Evolutionary conservation across 2,329 filamentous ascomycete species (phyloP), one percentile per base, ranked within the genome.

Genomic region (Cladobotryum protrusum): DNA sequence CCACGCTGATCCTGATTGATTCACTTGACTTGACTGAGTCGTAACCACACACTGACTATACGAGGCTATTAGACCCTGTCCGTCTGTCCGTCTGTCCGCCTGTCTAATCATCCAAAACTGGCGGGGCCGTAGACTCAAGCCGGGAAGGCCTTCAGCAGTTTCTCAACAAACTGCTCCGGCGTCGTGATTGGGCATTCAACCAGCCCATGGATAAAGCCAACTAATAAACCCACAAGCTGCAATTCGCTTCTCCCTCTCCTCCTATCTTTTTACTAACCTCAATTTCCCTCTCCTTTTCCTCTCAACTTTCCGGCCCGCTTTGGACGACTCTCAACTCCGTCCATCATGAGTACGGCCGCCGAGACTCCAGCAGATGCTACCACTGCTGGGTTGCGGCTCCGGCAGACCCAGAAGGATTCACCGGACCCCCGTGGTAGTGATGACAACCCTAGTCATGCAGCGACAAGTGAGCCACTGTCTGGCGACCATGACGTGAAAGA

Each of bases 311-410:
- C 18, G 34, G 42, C 24, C 48, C 19, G n/a, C 42, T 47, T 36
- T 19, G 43, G 47, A 52, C 47, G 43, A 50, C 44, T 24, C 15
- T 50, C 50, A 50, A 50, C 43, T 43, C 49, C 45, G 47, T 47
- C 48, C 54, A 57, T 35, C 55, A 67, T 67, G 64, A 65, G 61
- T 55, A 59, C 63, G 50, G 60, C 63, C 40, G 60, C 61, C 44
- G 61, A 65, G 51, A 45, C 45, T 55, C 57, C 43, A 24, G 43
- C 41, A 34, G 39, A 32, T 13, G 42, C 19, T 33, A 40, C 20
- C 49, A 39, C 20, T 50, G 56, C 57, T 53, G 61, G 58, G 51
- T 56, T 65, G 55, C 60, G 65, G 56, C 59, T 59, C 44, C 64
- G 61, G 54, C 63, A 61, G 53, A 45, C 57, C 49, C 56, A 54